phyloP scores from a whole-genome alignment of 1,139 yeast genomes.

The Tardiomyces blankii region DNA sequence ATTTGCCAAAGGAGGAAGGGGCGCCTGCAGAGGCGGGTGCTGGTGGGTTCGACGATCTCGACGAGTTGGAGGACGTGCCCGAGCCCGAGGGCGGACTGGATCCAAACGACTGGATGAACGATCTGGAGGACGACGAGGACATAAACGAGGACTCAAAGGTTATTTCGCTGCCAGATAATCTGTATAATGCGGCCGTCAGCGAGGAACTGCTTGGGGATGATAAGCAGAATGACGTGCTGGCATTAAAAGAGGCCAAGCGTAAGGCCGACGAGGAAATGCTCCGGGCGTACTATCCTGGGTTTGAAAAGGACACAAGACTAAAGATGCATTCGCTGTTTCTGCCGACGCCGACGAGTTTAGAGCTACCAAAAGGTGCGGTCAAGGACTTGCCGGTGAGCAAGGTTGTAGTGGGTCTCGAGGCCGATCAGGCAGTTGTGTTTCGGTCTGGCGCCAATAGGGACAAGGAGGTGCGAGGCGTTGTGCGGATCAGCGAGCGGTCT shows the following conservation, averaged over 20 bases:
- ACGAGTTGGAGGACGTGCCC: slow-evolving; percentile 18
- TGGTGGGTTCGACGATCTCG: slow-evolving; percentile 14
- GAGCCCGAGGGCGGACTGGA: slow-evolving; percentile 2
- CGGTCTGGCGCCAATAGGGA: slow-evolving; percentile 8
- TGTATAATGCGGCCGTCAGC: slow-evolving; percentile 18
- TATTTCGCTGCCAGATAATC: slow-evolving; percentile 24
- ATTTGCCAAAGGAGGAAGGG: slow-evolving; percentile 10
- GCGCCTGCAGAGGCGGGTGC: slow-evolving; percentile 2
- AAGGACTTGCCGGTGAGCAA: slow-evolving; percentile 41
- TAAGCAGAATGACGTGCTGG: slow-evolving; percentile 7
- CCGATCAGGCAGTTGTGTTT: slow-evolving; percentile 22
- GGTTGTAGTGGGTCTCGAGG: slow-evolving; percentile 29
- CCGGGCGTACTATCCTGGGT: slow-evolving; percentile 47
- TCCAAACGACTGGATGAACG: slow-evolving; percentile 14
- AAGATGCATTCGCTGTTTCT: slow-evolving; percentile 60
- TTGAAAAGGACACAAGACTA: slow-evolving; percentile 42
- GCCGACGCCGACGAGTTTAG: slow-evolving; percentile 45
- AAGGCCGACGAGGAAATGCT: slow-evolving; percentile 9
- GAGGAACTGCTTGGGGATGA: slow-evolving; percentile 9
- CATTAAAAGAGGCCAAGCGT: slow-evolving; percentile 6
- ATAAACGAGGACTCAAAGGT: slow-evolving; percentile 20
- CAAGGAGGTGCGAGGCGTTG: slow-evolving; percentile 2
- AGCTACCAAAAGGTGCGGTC: slow-evolving; percentile 35
- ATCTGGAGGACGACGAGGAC: slow-evolving; percentile 17
- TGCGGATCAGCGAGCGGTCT: slow-evolving; percentile 1